These are phyloP conservation scores for Lichtheimia ramosa DNA, from an alignment of 371 early-diverging fungal genomes.

Conservation along the genomic window DNA sequence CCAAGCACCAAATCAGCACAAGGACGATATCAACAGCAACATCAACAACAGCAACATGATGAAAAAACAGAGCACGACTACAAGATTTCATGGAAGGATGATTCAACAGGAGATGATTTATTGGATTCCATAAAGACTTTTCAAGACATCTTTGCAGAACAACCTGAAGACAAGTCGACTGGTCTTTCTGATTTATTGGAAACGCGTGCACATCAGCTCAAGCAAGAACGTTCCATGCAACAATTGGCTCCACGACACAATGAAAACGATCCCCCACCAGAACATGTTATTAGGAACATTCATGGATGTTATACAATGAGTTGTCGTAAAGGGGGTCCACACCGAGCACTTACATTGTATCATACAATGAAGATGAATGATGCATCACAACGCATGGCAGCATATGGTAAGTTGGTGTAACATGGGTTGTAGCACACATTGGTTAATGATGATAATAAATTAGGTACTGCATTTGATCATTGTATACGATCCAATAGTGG, in stretches of 20 bases:
- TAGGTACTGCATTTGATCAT: constrained; percentile 41
- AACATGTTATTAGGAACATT: not conserved
- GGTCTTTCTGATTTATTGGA: constrained; percentile 45
- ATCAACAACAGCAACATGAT: not conserved
- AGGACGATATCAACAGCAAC: not conserved
- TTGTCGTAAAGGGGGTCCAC: constrained; percentile 37
- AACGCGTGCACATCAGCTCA: constrained; percentile 30
- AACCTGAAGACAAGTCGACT: constrained; percentile 24
- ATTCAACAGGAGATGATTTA: constrained; percentile 40
- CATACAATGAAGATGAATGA: constrained; percentile 50
- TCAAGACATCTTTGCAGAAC: constrained; percentile 40
- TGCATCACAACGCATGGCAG: constrained; percentile 25
- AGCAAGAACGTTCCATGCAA: constrained; percentile 13
- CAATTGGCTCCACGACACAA: constrained; percentile 11
- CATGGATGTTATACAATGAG: constrained; percentile 34
- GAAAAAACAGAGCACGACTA: constrained; percentile 20
- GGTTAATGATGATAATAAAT: constrained; percentile 4
- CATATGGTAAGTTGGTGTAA: constrained; percentile 34
- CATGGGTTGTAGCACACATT: not conserved
- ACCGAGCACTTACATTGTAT: constrained; percentile 42
- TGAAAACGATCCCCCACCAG: constrained; percentile 18
- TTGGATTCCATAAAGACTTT: constrained; percentile 35
- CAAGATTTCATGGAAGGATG: constrained; percentile 49
- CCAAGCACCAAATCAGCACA: not conserved
- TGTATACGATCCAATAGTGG: constrained; percentile 47